Evolutionary conservation across 768 basidiomycete genomes (phyloP), one percentile per base, ranked within the genome.

Genomic region (Lactarius akahatsu): DNA sequence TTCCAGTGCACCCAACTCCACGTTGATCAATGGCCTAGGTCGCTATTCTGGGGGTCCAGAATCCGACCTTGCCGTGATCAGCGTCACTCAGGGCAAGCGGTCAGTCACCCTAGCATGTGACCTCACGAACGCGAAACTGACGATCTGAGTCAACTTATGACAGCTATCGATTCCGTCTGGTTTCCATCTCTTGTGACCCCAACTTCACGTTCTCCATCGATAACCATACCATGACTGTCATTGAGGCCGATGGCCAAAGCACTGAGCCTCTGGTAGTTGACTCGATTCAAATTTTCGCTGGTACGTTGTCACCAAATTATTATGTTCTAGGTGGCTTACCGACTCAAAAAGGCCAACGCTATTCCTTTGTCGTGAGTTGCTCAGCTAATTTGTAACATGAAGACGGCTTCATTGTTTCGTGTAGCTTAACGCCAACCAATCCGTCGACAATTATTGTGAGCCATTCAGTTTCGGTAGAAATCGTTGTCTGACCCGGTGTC

Each of bases 221-320:
- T 36, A 16, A 40, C 18, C 71, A 72, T 52, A 2, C 26, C 1
- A 57, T 72, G 64, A 68, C 66, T 8, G 41, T 72, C 43, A 72
- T 72, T 43, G 71, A 72, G 57, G 71, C 65, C n/a, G 71, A 72
- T 55, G 71, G 71, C 43, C 41, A n/a, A 41, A 62, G 56, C 23
- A 45, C 60, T 26, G 13, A 72, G 40, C 71, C 71, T 45, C 56
- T 71, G 13, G 18, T 36, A 7, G 71, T 72, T 28, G 71, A 72
- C 47, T 63, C 61, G 2, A 58, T 72, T 23, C 65, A 63, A 34
- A 71, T 72, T 36, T 70, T 72, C 6, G 64, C 68, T 1, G 66
- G 66, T 67, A 43, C 26, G 61, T 7, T 18, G 18, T 45, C 41
- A 43, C 20, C 34, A 26, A n/a, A 34, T 58, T 11, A n/a, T 36